Evolutionary conservation across 139 green algal genomes (phyloP).

Genomic region (Closterium sp.): DNA sequence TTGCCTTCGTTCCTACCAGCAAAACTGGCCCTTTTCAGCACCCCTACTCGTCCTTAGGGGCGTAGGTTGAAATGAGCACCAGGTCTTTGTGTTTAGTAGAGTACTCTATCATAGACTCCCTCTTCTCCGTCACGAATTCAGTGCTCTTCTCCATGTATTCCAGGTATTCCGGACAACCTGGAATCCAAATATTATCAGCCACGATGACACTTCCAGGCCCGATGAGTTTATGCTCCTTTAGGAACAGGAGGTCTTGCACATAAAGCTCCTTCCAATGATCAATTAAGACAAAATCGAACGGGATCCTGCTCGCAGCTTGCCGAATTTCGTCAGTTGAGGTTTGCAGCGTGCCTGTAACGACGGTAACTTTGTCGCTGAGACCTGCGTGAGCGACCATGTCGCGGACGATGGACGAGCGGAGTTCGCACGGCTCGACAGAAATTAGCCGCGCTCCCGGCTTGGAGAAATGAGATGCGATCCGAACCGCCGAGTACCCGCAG

Average conservation of each 20-base stretch:
- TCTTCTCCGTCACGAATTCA: background rate
- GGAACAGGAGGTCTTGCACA: background rate
- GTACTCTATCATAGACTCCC: constrained; percentile 5
- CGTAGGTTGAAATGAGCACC: background rate
- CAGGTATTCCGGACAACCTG: constrained; percentile 19
- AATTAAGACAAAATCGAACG: constrained; percentile 17
- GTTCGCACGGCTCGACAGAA: background rate
- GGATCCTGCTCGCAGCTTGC: background rate
- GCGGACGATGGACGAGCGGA: background rate
- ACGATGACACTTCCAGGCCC: background rate
- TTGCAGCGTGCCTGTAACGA: constrained; percentile 1
- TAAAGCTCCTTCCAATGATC: constrained; percentile 21
- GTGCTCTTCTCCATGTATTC: constrained; percentile 8
- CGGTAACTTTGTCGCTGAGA: background rate
- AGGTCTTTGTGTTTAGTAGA: background rate
- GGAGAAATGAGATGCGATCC: background rate
- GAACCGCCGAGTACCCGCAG: constrained; percentile 33
- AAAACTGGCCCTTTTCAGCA: too few species aligned
- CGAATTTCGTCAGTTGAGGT: background rate
- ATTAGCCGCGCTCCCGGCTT: background rate
- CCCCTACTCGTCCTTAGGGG: too few species aligned
- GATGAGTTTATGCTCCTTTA: background rate
- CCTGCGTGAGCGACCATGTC: constrained; percentile 5
- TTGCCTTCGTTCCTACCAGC: too few species aligned
- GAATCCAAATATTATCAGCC: constrained; percentile 18